Percentiles rank a stretch among this genome's conserved stretches.
Evolutionary conservation across 805 yeast genomes (phyloP).

Genomic region (Kazachstania kunashirensis): DNA sequence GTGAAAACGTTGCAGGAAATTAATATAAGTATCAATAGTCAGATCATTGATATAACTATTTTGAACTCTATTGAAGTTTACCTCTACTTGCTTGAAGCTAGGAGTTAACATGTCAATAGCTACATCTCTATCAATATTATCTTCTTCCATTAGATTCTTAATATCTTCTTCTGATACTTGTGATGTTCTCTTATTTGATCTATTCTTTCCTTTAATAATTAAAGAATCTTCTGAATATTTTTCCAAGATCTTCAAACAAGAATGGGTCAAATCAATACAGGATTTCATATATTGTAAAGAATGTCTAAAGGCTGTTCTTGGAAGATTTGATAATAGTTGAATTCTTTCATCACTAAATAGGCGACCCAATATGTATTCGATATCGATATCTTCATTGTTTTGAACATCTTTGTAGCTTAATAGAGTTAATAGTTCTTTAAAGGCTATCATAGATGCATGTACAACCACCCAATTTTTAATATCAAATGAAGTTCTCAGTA

Average conservation of each 20-base stretch:
- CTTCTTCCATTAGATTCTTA: slow-evolving; percentile 30
- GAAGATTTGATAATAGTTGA: slow-evolving; percentile 45
- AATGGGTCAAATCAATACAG: slow-evolving; percentile 55
- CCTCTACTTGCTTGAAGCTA: slow-evolving; percentile 7
- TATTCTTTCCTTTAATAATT: slow-evolving; percentile 39
- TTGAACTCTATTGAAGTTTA: slow-evolving; percentile 19
- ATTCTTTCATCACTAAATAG: slow-evolving; percentile 60
- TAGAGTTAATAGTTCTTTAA: slow-evolving; percentile 49
- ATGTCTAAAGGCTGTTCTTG: slow-evolving; percentile 53
- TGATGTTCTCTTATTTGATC: slow-evolving; percentile 22
- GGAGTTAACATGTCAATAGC: slow-evolving; percentile 23
- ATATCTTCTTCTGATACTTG: slow-evolving; percentile 26
- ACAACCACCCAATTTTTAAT: slow-evolving; percentile 47
- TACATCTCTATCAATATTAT: slow-evolving; percentile 25
- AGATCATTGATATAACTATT: slow-evolving; percentile 34
- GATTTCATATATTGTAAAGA: slow-evolving; percentile 53
- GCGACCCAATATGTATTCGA: slow-evolving; percentile 48
- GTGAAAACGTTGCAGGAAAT: slow-evolving; percentile 46
- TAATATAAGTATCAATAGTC: slow-evolving; percentile 57
- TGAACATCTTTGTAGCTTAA: slow-evolving; percentile 30
- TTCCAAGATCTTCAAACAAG: slow-evolving; percentile 59
- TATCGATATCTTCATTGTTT: slow-evolving; percentile 34
- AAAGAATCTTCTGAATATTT: slow-evolving; percentile 40
- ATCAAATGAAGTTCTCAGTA: slow-evolving; percentile 33
- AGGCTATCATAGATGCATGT: slow-evolving; percentile 60